A percentile compares a stretch with the other conserved stretches of the same genome.
Evolutionary conservation across 2,329 filamentous ascomycete species (phyloP).

Genomic region (Stagonosporopsis chrysanthemi): DNA sequence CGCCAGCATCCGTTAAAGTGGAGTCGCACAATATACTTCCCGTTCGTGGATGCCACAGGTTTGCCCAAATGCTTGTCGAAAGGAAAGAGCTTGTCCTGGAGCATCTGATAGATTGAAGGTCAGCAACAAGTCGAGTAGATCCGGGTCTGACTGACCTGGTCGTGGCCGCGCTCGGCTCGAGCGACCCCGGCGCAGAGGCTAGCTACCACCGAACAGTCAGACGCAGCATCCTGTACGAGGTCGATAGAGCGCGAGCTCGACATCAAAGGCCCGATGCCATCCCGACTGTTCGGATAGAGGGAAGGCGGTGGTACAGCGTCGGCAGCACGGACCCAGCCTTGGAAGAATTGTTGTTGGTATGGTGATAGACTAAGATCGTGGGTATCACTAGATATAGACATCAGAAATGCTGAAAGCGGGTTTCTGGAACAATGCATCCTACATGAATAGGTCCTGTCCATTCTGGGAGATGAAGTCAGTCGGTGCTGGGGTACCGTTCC

Average conservation of each 20-base stretch:
- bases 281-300: constrained; percentile 42
- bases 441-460: constrained; percentile 66
- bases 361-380: constrained; percentile 75
- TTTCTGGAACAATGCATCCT: constrained; percentile 24
- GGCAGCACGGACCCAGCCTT: constrained; percentile 79
- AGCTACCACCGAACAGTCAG: constrained; percentile 96
- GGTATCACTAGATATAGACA: constrained; percentile 61
- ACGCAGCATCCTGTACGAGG: constrained; percentile 92
- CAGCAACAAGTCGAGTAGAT: neutral
- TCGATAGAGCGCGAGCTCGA: constrained; percentile 69
- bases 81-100: constrained; percentile 77
- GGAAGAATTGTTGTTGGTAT: constrained; percentile 77
- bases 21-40: constrained; percentile 90
- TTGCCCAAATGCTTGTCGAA: constrained; percentile 64
- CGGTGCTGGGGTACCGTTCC: constrained; percentile 69
- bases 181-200: constrained; percentile 85
- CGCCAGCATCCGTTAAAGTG: constrained; percentile 96
- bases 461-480: constrained; percentile 66
- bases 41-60: constrained; percentile 74
- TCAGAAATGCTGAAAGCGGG: neutral
- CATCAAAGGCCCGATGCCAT: constrained; percentile 61
- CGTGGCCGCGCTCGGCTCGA: constrained; percentile 71
- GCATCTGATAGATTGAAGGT: constrained; percentile 60
- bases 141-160: constrained; percentile 61
- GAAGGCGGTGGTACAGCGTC: constrained; percentile 67